Conservation (phyloP, 2,329 filamentous ascomycete species). For the Geosmithia morbida region DNA sequence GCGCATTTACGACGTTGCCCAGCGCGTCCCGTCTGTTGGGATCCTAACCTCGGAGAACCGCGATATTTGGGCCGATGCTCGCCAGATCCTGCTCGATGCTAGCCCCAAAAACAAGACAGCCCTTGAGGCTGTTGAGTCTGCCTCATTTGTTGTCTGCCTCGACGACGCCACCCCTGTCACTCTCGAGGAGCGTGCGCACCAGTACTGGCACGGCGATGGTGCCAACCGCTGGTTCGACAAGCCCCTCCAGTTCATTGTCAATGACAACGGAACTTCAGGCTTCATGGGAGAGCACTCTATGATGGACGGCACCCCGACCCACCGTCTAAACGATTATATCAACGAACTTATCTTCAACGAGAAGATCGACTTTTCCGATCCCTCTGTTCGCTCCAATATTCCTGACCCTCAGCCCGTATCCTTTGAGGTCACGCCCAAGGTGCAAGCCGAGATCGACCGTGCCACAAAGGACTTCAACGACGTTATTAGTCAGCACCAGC, state of each 20-base stretch:
- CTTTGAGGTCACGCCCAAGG: slow-evolving; percentile 63
- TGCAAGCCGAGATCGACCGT: slow-evolving; percentile 63
- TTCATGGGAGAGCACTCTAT: slow-evolving; percentile 99
- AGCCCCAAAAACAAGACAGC: slow-evolving; percentile 64
- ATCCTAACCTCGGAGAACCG: slow-evolving; percentile 83
- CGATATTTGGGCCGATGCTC: slow-evolving; percentile 81
- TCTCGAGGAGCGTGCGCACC: slow-evolving; percentile 83
- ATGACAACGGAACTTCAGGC: slow-evolving; percentile 92
- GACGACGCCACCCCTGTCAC: slow-evolving; percentile 87
- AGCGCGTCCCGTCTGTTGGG: slow-evolving; percentile 62
- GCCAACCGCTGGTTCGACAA: slow-evolving; percentile 97
- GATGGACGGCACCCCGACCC: slow-evolving; percentile 99
- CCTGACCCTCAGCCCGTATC: slow-evolving; percentile 65
- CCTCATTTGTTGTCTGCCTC: slow-evolving; percentile 84
- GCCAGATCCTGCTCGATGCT: slow-evolving; percentile 60
- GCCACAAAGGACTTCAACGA: slow-evolving; percentile 67
- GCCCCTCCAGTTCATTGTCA: slow-evolving; percentile 93
- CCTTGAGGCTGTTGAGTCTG: slow-evolving; percentile 70
- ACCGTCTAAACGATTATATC: slow-evolving; percentile 89
- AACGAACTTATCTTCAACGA: slow-evolving; percentile 88
- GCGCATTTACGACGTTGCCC: slow-evolving; percentile 63
- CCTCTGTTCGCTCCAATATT: slow-evolving; percentile 64
- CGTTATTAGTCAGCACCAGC: slow-evolving; percentile 77
- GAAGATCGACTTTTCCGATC: slow-evolving; percentile 78
- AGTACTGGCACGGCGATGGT: slow-evolving; percentile 98